Conservation (phyloP, 768 basidiomycete species). For the Wakefieldia striispora region DNA sequence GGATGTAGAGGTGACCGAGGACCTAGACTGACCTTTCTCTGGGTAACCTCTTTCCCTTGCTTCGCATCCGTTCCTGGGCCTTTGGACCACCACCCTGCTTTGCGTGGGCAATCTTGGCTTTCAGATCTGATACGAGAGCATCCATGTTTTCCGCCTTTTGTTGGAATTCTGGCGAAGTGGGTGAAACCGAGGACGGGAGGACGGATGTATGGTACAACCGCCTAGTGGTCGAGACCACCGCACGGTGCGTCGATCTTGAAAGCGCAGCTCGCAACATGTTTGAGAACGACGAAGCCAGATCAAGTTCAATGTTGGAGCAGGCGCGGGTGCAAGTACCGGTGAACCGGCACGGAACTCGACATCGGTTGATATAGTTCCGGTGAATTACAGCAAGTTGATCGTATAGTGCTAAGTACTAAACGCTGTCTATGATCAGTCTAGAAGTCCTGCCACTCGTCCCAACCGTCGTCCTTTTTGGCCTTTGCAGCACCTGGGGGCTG, state of each 20-base stretch:
- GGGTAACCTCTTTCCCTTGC: slow-evolving; percentile 79
- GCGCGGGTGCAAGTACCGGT: too few species aligned
- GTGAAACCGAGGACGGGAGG: slow-evolving; percentile 69
- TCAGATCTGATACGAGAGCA: slow-evolving; percentile 60
- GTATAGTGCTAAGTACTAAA: neutral
- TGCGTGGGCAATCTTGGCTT: slow-evolving; percentile 54
- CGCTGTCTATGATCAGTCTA: slow-evolving; percentile 32
- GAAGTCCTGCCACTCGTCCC: slow-evolving; percentile 85
- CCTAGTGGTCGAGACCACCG: slow-evolving; percentile 6
- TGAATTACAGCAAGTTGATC: neutral
- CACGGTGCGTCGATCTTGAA: slow-evolving; percentile 9
- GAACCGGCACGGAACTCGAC: slow-evolving; percentile 23
- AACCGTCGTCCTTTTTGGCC: slow-evolving; percentile 49
- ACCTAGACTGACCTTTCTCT: slow-evolving; percentile 62
- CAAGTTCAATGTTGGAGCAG: too few species aligned
- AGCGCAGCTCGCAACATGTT: slow-evolving; percentile 22
- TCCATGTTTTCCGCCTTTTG: slow-evolving; percentile 70
- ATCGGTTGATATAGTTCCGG: slow-evolving; percentile 10
- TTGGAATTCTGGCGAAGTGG: slow-evolving; percentile 67
- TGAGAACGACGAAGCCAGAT: neutral
- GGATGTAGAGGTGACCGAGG: neutral
- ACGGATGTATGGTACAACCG: slow-evolving; percentile 67
- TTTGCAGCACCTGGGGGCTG: slow-evolving; percentile 11
- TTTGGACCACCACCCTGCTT: slow-evolving; percentile 74
- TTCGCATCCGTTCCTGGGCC: slow-evolving; percentile 70